Evolutionary conservation across 768 basidiomycete genomes (phyloP).

Genomic region (Mycena alexandri): DNA sequence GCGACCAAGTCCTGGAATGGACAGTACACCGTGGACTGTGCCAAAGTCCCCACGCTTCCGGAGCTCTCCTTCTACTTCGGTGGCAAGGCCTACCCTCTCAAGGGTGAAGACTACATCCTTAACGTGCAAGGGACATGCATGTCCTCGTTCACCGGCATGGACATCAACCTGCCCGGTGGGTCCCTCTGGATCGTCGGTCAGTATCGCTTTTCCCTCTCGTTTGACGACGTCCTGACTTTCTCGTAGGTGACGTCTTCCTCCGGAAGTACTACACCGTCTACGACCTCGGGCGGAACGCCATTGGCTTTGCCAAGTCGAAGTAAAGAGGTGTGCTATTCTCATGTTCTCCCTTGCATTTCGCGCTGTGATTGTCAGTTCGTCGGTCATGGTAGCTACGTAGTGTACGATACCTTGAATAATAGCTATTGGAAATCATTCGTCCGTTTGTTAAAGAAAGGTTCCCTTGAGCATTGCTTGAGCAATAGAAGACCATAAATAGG

Average conservation of each 20-base stretch:
- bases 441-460: no score
- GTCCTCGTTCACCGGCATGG: slow-evolving; percentile 91
- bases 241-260: slow-evolving; percentile 87
- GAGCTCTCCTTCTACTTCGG: slow-evolving; percentile 87
- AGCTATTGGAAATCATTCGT: no score
- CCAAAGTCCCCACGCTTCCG: slow-evolving; percentile 86
- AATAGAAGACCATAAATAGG: no score
- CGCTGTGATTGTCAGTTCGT: not conserved
- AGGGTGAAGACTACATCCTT: slow-evolving; percentile 90
- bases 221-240: slow-evolving; percentile 3
- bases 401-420: slow-evolving; percentile 34
- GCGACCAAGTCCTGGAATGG: slow-evolving; percentile 97
- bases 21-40: slow-evolving; percentile 92
- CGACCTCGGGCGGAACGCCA: slow-evolving; percentile 80
- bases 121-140: slow-evolving; percentile 94
- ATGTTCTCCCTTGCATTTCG: not conserved
- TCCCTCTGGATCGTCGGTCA: slow-evolving; percentile 90
- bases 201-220: slow-evolving; percentile 35
- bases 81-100: slow-evolving; percentile 83
- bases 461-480: no score
- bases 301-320: slow-evolving; percentile 76
- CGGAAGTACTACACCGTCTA: slow-evolving; percentile 95
- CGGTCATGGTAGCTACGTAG: slow-evolving; percentile 24
- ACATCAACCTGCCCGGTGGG: slow-evolving; percentile 86
- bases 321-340: slow-evolving; percentile 14